Base-by-base conservation (phyloP, 345 rosid species). In the Salix caprea region DNA sequence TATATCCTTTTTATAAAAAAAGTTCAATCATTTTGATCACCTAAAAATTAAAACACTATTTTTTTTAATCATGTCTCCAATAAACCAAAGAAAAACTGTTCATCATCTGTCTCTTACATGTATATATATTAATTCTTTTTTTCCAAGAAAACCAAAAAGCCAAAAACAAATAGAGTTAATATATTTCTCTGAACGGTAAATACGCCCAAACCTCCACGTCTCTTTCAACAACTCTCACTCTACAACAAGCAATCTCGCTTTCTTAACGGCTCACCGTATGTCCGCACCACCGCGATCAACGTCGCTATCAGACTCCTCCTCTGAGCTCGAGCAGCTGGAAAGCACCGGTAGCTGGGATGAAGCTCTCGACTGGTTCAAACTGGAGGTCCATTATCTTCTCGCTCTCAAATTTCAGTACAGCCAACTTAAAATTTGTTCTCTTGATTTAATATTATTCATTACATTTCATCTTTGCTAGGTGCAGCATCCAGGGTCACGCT, bases 261-360 rank as follows among this genome's bases (percentile, higher is more conserved):
- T 21, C 19, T 61, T 5, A 39, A 37, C 78, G 78, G 21, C 28
- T 54, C 58, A 66, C 71, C 74, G 84, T 80, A 83, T 90, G 91
- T 84, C 91, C 40, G 87, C 90, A 71, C 79, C 88, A 34, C 81
- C 75, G 42, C 84, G 92, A 70, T 67, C 88, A 72, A 76, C 83
- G 74, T 85, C 94, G 72, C 81, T 84, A 71, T 79, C 92, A 36
- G 88, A 77, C 81, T 76, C 88, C 71, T 65, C 85, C 28, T 84
- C 66, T 15, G 81, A 86, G 48, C 80, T 88, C 77, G 92, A 91
- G 78, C 87, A 80, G 89, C 88, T 91, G 87, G 97, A 94, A 32
- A 89, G 87, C 70, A 81, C 89, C 65, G 92, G 91, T 65, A 88
- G 94, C 83, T 94, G 97, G 97, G 94, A 92, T 79, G 87, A 67